Evolutionary conservation across 768 basidiomycete species (phyloP), one percentile per base, ranked within the genome.

Genomic region (Lactarius deliciosus): DNA sequence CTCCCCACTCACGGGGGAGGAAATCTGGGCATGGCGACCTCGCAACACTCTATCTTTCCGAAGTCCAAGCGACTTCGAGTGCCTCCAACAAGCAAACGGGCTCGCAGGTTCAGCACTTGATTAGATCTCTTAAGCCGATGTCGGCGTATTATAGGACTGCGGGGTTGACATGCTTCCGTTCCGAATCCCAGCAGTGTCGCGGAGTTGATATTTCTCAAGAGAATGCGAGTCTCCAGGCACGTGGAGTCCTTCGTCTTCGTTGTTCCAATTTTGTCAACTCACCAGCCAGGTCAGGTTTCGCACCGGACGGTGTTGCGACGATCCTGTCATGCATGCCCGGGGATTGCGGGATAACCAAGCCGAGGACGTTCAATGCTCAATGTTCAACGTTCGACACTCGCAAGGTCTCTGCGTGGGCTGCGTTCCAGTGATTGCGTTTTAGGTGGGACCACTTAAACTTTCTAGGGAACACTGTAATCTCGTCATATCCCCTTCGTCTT

Each of bases 201-300:
- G 66, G 66, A 67, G 66, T 67, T 67, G 57, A 63, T 66, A 66
- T 66, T 66, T 43, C 43, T 50, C 22, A 34, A 58, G 57, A 25
- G 34, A 38, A 7, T 34, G 28, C n/a, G 34, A 34, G 34, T 58
- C 34, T 34, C 57, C 57, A 58, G 57, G 57, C 57, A 58, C 57
- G 57, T 40, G 57, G 57, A 40, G 15, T 25, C 5, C 13, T 25
- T 53, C 50, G 50, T 53, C 50, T 50, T 50, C 22, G n/a, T n/a
- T 13, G 30, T 32, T 56, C 32, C 1, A 20, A 32, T 34, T 32
- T 28, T 56, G 30, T 30, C 30, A 56, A 56, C 9, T 55, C 54
- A 11, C 18, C 16, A 50, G 22, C 47, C 13, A 53, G 15, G 11
- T 25, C 13, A 53, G 22, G 50, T 13, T 25, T 53, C 22, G 15